These are phyloP conservation scores for Cladosporium austrohemisphaericum DNA, from an alignment of 2,329 filamentous ascomycete genomes.

Conservation along the genomic window DNA sequence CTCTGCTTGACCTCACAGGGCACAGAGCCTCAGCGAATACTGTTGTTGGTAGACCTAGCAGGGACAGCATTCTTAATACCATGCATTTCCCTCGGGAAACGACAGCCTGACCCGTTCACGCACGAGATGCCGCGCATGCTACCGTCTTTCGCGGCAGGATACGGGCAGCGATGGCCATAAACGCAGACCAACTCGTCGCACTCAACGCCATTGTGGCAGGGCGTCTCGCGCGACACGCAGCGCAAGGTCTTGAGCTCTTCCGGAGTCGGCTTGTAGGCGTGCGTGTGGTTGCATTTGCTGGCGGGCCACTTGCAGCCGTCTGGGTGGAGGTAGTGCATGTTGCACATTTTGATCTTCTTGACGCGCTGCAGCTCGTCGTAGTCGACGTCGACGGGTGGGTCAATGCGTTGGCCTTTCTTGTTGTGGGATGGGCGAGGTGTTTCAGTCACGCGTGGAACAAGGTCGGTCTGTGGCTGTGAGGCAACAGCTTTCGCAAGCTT, in stretches of 20 bases:
- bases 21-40: too few species aligned
- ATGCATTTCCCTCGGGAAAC: slow-evolving; percentile 56
- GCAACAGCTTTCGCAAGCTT: background rate
- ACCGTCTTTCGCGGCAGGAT: slow-evolving; percentile 37
- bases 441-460: too few species aligned
- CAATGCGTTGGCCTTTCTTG: slow-evolving; percentile 57
- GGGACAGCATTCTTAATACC: slow-evolving; percentile 47
- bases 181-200: slow-evolving; percentile 60
- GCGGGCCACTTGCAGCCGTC: slow-evolving; percentile 36
- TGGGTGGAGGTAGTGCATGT: slow-evolving; percentile 57
- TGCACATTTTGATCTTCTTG: slow-evolving; percentile 62
- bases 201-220: slow-evolving; percentile 54
- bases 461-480: too few species aligned
- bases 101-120: slow-evolving; percentile 56
- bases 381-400: slow-evolving; percentile 48
- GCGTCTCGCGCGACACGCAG: slow-evolving; percentile 60
- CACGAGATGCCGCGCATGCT: slow-evolving; percentile 52
- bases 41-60: too few species aligned
- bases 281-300: slow-evolving; percentile 53
- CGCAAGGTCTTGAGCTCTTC: slow-evolving; percentile 53
- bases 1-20: too few species aligned
- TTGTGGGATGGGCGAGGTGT: slow-evolving; percentile 51
- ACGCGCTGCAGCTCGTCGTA: slow-evolving; percentile 56
- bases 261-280: slow-evolving; percentile 51
- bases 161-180: slow-evolving; percentile 61